These are phyloP conservation scores for Geotrichum reessii DNA, from an alignment of 1,139 yeast species.

Conservation along the genomic window DNA sequence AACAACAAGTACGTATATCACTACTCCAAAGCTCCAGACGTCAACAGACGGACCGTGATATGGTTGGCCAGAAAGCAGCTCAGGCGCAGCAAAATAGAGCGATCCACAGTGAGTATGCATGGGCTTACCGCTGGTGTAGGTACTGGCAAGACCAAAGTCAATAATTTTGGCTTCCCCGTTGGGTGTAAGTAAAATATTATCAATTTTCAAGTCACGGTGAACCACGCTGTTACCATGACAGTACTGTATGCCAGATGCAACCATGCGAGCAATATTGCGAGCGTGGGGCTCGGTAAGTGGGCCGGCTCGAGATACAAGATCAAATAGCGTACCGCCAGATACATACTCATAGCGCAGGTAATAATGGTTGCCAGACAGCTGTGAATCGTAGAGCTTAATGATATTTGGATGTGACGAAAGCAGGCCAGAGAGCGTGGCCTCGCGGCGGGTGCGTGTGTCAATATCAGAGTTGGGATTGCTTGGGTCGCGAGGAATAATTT, in stretches of 20 bases:
- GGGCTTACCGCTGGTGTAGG: neutral
- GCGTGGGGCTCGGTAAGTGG: neutral
- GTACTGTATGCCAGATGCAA: constrained; percentile 77
- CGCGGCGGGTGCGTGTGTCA: constrained; percentile 69
- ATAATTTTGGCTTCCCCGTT: constrained; percentile 86
- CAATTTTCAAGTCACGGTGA: constrained; percentile 45
- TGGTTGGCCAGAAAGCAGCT: constrained; percentile 8
- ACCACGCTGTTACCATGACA: constrained; percentile 86
- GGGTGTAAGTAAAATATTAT: constrained; percentile 74
- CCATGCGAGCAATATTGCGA: constrained; percentile 28
- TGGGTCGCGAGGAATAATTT: constrained; percentile 52
- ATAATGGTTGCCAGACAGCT: constrained; percentile 90
- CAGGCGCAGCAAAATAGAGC: constrained; percentile 16
- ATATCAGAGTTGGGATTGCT: constrained; percentile 65
- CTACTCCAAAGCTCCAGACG: constrained; percentile 20
- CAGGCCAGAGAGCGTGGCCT: constrained; percentile 77
- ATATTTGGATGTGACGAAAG: constrained; percentile 82
- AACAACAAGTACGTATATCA: constrained; percentile 11
- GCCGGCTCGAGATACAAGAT: constrained; percentile 42
- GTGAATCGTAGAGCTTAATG: constrained; percentile 80
- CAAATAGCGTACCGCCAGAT: constrained; percentile 78
- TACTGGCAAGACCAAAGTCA: constrained; percentile 73
- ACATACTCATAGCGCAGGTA: constrained; percentile 91
- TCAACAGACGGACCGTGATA: constrained; percentile 14
- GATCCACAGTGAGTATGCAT: constrained; percentile 4